phyloP scores from a whole-genome alignment of 176 grass and related monocot genomes.

The Carex littledalei region DNA sequence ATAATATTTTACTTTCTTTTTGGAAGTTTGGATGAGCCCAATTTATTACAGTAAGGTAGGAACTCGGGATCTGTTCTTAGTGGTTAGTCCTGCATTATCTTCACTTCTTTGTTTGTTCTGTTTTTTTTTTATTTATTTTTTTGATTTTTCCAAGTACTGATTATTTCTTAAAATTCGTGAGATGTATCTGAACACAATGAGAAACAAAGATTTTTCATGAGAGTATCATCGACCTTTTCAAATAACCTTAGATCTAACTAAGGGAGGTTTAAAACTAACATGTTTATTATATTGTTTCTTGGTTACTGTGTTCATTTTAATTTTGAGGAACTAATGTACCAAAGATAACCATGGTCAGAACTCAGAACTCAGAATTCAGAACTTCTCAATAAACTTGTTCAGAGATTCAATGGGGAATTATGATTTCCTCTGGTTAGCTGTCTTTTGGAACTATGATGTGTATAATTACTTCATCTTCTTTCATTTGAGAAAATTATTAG shows the following conservation, averaged over 20 bases:
- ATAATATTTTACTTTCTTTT: neutral
- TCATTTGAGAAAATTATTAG: neutral
- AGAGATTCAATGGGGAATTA: neutral
- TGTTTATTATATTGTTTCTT: neutral
- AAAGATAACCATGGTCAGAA: neutral
- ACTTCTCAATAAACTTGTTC: neutral
- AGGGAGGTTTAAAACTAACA: neutral
- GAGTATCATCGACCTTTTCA: neutral
- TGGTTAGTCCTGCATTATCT: neutral
- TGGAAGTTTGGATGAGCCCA: neutral
- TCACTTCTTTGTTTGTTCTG: neutral
- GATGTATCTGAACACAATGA: neutral
- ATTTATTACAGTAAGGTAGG: neutral
- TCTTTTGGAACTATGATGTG: neutral
- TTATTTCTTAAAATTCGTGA: neutral
- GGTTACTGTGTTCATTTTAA: neutral
- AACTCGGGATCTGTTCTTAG: neutral
- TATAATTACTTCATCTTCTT: neutral
- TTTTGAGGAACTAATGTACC: neutral
- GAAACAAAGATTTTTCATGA: neutral
- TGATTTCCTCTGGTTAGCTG: neutral
- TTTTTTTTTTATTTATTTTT: too few relatives aligned
- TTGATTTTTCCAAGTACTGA: neutral
- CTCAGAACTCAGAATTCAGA: neutral
- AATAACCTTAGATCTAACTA: slow-evolving; percentile 9